These are phyloP conservation scores for Chlamydomonas sp. DNA, from an alignment of 139 green algal genomes.

Conservation along the genomic window DNA sequence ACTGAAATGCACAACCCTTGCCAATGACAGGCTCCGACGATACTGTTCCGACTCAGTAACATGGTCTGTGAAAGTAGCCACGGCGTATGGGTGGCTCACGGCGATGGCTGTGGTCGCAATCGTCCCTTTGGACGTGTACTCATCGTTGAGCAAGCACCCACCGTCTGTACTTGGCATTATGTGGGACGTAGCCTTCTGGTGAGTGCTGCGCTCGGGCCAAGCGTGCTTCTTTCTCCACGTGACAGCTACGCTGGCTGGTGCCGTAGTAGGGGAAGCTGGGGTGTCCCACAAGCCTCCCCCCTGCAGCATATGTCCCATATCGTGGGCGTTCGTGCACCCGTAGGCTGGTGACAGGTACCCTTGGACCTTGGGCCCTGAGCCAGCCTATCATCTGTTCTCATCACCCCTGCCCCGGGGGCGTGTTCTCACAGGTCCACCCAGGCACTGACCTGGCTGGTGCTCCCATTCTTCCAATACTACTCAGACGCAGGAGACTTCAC, in stretches of 20 bases:
- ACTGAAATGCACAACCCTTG: not conserved
- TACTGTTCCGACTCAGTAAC: slow-evolving; percentile 72
- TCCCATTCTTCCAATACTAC: slow-evolving; percentile 93
- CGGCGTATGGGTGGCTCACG: slow-evolving; percentile 84
- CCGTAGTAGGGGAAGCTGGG: too few relatives aligned
- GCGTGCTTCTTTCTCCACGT: too few relatives aligned
- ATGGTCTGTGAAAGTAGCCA: slow-evolving; percentile 58
- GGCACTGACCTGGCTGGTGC: slow-evolving; percentile 85
- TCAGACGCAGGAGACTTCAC: slow-evolving; percentile 91
- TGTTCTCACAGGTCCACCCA: slow-evolving; percentile 75
- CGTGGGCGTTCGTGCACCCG: too few relatives aligned
- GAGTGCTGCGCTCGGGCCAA: not conserved
- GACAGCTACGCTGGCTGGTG: too few relatives aligned
- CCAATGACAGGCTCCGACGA: slow-evolving; percentile 52
- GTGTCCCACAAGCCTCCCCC: too few relatives aligned
- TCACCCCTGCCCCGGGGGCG: not conserved
- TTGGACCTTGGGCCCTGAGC: too few relatives aligned
- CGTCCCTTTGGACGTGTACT: slow-evolving; percentile 87
- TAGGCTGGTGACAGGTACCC: too few relatives aligned
- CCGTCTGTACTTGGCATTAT: slow-evolving; percentile 55
- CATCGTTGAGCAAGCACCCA: slow-evolving; percentile 51
- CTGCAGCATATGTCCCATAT: too few relatives aligned
- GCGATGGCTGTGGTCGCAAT: slow-evolving; percentile 86
- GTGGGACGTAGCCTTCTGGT: slow-evolving; percentile 85
- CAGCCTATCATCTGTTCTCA: not conserved